These are phyloP conservation scores for Sporobolus alterniflorus DNA, from an alignment of 202 grass and related monocot genomes.

Conservation along the genomic window DNA sequence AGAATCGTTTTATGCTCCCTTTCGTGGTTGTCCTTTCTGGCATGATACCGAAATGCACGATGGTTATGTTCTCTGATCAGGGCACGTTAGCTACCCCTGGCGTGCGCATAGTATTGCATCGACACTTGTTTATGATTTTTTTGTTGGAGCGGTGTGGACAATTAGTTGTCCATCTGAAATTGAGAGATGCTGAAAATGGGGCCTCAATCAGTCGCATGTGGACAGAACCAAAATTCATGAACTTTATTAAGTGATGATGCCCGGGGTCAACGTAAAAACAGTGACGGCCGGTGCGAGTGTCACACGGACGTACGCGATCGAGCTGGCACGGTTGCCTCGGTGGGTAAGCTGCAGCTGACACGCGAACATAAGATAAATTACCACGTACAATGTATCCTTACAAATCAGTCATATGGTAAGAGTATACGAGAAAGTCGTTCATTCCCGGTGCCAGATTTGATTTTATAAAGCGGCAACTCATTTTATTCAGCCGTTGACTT, in stretches of 20 bases:
- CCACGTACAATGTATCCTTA: too few relatives aligned
- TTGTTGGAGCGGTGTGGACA: conserved; percentile 10
- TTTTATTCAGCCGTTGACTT: conserved; percentile 16
- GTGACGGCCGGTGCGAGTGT: conserved; percentile 28
- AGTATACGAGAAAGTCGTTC: too few relatives aligned
- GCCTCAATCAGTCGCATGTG: background rate
- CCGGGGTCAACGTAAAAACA: conserved; percentile 23
- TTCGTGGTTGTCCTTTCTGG: background rate
- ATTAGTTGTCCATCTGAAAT: conserved; percentile 14
- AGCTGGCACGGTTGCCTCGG: conserved; percentile 3
- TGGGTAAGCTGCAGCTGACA: background rate
- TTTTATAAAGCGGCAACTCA: background rate
- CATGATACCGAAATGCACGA: background rate
- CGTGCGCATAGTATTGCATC: background rate
- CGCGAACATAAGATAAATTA: too few relatives aligned
- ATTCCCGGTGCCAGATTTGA: background rate
- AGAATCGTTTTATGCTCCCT: background rate
- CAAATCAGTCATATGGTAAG: too few relatives aligned
- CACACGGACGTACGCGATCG: background rate
- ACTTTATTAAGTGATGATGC: background rate
- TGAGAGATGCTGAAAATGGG: conserved; percentile 16
- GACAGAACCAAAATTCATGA: background rate
- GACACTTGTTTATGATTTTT: background rate
- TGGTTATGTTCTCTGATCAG: background rate
- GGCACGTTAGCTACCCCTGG: background rate